These are phyloP conservation scores for Fusarium illudens DNA, from an alignment of 2,329 filamentous ascomycete species.

Conservation along the genomic window DNA sequence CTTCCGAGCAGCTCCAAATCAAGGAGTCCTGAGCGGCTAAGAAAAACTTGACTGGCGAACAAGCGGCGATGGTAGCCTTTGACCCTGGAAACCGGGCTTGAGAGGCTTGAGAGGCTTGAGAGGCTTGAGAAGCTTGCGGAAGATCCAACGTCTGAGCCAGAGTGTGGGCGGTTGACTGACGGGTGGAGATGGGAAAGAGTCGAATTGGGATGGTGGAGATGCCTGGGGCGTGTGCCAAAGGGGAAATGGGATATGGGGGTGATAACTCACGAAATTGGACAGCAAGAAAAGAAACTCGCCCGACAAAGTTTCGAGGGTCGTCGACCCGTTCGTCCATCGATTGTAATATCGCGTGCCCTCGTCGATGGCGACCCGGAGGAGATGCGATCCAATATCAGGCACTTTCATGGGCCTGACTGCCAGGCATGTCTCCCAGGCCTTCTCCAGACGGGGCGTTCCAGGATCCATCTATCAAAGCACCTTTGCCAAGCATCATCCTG, in stretches of 20 bases:
- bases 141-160: conserved; percentile 10
- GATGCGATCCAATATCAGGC: not conserved
- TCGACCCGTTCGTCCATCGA: not conserved
- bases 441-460: conserved; percentile 1
- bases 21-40: conserved; percentile 6
- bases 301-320: not conserved
- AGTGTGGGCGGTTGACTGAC: conserved; percentile 6
- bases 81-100: conserved; percentile 4
- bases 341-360: not conserved
- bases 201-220: conserved; percentile 1
- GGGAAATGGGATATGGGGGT: not conserved
- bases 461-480: not conserved
- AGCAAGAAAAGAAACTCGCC: conserved; percentile 7
- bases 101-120: conserved; percentile 15
- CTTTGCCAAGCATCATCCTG: not conserved
- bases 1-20: conserved; percentile 8
- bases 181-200: not conserved
- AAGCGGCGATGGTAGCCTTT: conserved; percentile 6
- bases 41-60: conserved; percentile 11
- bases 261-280: not conserved
- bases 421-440: conserved; percentile 20
- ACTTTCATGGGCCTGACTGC: not conserved
- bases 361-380: not conserved
- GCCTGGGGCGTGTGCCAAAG: conserved; percentile 5
- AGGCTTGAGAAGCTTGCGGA: conserved; percentile 20